Evolutionary conservation across 257 asterid species (phyloP).

Genomic region (Paraleonurus japonicus): DNA sequence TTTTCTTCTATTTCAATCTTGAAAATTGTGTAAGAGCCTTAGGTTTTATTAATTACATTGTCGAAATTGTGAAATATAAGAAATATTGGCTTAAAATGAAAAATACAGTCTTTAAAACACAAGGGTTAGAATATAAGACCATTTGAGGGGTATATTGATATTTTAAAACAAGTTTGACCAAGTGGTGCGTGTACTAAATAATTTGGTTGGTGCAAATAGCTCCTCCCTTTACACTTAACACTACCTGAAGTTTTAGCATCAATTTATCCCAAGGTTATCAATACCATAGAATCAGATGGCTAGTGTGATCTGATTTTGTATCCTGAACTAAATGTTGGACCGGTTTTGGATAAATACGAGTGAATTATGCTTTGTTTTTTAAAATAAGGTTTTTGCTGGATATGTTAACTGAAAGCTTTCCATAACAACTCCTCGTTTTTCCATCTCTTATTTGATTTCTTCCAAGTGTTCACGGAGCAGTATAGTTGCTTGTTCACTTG

Average conservation of each 20-base stretch:
- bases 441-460: neutral
- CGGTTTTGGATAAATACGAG: constrained; percentile 5
- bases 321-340: neutral
- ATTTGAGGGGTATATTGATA: no score
- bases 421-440: neutral
- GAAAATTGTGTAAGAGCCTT: no score
- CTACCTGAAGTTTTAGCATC: neutral
- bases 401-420: neutral
- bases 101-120: no score
- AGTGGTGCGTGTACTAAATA: no score
- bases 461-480: neutral
- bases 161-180: no score
- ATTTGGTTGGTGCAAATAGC: no score
- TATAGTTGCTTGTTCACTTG: neutral
- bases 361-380: neutral
- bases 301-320: neutral
- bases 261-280: neutral
- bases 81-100: no score
- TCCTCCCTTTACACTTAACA: neutral
- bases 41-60: no score
- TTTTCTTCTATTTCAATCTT: no score
- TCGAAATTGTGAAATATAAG: no score
- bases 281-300: neutral
- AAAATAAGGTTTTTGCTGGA: neutral
- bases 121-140: no score